Evolutionary conservation across 192 early-diverging fungal species (phyloP), one percentile per base, ranked within the genome.

Genomic region (Chytriomyces hyalinus): DNA sequence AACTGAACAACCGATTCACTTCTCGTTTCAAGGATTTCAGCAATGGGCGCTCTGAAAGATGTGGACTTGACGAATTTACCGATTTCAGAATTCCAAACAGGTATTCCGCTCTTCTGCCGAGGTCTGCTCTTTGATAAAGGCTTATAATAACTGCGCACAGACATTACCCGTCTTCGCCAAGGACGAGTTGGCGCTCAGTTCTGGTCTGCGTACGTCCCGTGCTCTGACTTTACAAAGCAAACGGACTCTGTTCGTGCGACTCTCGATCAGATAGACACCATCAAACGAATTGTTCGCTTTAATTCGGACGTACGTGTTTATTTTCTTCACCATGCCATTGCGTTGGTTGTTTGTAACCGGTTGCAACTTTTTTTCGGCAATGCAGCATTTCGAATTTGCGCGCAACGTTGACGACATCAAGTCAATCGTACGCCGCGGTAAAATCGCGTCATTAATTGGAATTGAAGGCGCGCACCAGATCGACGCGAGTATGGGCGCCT

Each of bases 381-480:
- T n/a, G 17, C 60, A 82, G 44, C 78, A 75, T 5, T 81, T 91
- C 44, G 80, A 78, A 64, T 69, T 88, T 3, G 90, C 83, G 6
- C 65, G 44, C 10, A 79, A 77, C 1, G 76, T 85, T 1, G 69
- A 59, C 11, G 82, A 92, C 46, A 89, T 91, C 50, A 51, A 82
- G 17, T 63, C 77, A 9, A 85, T 87, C 15, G 67, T 79, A 10
- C 36, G 79, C 7, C 61, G 71, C 22, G 81, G 86, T 6, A 83
- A 86, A 24, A 80, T 92, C 51, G 89, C 89, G 10, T 87, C 85
- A 5, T 81, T 92, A 78, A 85, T 91, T 73, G 91, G 91, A 13
- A 79, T 92, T 22, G 91, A 92, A 72, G 77, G 91, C 70, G 90
- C 85, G 0, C 91, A 92, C 68, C 84, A 85, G 75, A 91, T 92